Evolutionary conservation across 75 land plant genomes (phyloP), one percentile per base, ranked within the genome.

Genomic region (Ceratopteris richardii): DNA sequence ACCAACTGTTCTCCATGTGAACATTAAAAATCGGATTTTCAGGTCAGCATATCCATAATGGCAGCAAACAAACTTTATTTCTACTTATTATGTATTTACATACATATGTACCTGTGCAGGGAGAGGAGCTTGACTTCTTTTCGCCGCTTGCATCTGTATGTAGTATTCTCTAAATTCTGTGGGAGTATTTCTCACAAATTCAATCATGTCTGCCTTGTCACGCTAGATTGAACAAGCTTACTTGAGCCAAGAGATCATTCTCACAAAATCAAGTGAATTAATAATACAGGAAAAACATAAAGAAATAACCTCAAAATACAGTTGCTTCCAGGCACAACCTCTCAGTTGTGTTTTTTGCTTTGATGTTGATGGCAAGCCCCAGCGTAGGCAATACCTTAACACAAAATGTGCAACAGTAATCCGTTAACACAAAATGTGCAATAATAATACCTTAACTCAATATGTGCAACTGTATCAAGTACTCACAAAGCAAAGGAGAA

Each of bases 91-190:
- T n/a, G n/a, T n/a, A n/a, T n/a, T n/a, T n/a, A n/a, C n/a, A n/a
- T n/a, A n/a, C n/a, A n/a, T n/a, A n/a, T n/a, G n/a, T 70, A 92
- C 95, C 82, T 89, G 98, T 55, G 98, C 82, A 64, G 77, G 80
- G 63, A 78, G 69, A 46, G 96, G 98, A 47, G 85, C 74, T 66
- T 93, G 96, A 63, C 95, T 93, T 64, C 98, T 75, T 62, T 89
- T 93, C 16, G 98, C 96, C 26, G 74, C 85, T 41, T 93, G 90
- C 98, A 93, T 93, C 66, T 93, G 98, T 23, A 93, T 80, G 66
- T 89, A 93, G 44, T 85, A 93, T 69, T 93, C 96, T 46, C 80
- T 84, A 55, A 88, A 89, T 58, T 93, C 96, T 25, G 73, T 23
- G 51, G 83, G 82, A 14, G 95, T 81, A 51, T 80, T 83, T 53